These are phyloP conservation scores for Exophiala dermatitidis DNA, from an alignment of 2,329 filamentous ascomycete genomes.

Conservation along the genomic window DNA sequence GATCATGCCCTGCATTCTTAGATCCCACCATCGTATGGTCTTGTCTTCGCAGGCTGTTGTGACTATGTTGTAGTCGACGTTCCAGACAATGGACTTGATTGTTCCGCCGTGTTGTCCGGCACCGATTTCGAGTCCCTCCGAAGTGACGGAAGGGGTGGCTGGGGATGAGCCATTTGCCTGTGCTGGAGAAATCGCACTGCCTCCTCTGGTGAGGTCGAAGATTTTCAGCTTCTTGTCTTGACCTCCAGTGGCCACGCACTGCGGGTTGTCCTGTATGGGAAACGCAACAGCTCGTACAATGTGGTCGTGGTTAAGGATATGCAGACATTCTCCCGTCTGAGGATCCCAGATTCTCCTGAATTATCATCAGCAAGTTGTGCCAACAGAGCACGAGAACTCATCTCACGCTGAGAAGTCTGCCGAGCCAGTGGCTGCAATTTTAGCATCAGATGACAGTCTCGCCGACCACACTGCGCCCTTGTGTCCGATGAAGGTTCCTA, in stretches of 20 bases:
- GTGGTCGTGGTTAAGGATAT: slow-evolving; percentile 83
- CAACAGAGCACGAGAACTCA: neutral
- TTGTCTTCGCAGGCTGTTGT: slow-evolving; percentile 89
- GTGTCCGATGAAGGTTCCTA: slow-evolving; percentile 95
- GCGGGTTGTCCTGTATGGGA: slow-evolving; percentile 69
- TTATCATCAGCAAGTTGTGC: slow-evolving; percentile 6
- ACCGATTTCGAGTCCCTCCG: slow-evolving; percentile 62
- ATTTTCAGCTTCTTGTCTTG: slow-evolving; percentile 95
- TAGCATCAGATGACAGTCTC: slow-evolving; percentile 78
- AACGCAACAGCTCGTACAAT: slow-evolving; percentile 94
- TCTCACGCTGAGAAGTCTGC: slow-evolving; percentile 90
- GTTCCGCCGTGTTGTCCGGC: slow-evolving; percentile 73
- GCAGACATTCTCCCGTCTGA: slow-evolving; percentile 80
- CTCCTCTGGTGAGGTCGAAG: slow-evolving; percentile 62
- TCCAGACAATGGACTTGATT: slow-evolving; percentile 97
- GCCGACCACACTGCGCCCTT: slow-evolving; percentile 98
- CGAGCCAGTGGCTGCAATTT: slow-evolving; percentile 82
- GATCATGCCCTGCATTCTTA: slow-evolving; percentile 67
- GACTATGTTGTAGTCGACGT: slow-evolving; percentile 75
- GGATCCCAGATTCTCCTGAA: slow-evolving; percentile 92
- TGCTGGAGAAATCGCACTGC: slow-evolving; percentile 39
- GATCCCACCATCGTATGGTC: slow-evolving; percentile 88
- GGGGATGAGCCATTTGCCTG: slow-evolving; percentile 34
- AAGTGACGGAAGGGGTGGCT: slow-evolving; percentile 33
- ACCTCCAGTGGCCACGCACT: slow-evolving; percentile 80